A percentile compares a stretch with the other conserved stretches of the same genome.
Conservation (phyloP, 257 asterid genomes). For the Solanum megistacrolobum region DNA sequence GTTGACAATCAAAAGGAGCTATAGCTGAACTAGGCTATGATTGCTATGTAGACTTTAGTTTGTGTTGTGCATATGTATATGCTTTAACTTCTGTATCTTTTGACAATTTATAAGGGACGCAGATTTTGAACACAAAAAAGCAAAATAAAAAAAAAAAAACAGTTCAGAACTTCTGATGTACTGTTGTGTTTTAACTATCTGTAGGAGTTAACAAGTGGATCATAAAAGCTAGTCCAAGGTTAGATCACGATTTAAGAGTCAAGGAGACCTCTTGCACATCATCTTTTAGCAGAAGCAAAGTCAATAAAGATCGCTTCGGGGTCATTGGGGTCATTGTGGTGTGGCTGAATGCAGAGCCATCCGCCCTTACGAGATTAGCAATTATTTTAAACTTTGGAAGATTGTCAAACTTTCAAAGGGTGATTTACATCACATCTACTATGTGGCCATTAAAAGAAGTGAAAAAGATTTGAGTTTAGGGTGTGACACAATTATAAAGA, state of each 20-base stretch:
- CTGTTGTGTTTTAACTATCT: background rate
- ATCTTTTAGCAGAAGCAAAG: background rate
- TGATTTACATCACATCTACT: background rate
- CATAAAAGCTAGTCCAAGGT: background rate
- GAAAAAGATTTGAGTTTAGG: background rate
- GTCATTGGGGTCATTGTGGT: too few species aligned
- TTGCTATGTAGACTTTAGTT: background rate
- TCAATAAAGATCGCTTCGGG: background rate
- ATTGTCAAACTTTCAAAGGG: background rate
- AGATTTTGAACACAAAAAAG: background rate
- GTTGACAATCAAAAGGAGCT: background rate
- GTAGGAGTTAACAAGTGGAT: background rate
- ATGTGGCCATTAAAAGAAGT: background rate
- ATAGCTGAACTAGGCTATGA: background rate
- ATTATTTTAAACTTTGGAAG: too few species aligned
- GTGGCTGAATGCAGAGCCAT: too few species aligned
- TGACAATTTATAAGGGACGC: background rate
- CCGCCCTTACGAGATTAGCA: accelerated
- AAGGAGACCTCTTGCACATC: background rate
- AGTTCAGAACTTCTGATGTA: background rate
- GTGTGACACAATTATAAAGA: background rate
- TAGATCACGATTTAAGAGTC: background rate
- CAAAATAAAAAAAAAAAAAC: background rate
- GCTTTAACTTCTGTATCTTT: background rate
- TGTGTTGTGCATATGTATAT: background rate